Conservation (phyloP, 2,329 filamentous ascomycete genomes). For the Neurospora crassa region DNA sequence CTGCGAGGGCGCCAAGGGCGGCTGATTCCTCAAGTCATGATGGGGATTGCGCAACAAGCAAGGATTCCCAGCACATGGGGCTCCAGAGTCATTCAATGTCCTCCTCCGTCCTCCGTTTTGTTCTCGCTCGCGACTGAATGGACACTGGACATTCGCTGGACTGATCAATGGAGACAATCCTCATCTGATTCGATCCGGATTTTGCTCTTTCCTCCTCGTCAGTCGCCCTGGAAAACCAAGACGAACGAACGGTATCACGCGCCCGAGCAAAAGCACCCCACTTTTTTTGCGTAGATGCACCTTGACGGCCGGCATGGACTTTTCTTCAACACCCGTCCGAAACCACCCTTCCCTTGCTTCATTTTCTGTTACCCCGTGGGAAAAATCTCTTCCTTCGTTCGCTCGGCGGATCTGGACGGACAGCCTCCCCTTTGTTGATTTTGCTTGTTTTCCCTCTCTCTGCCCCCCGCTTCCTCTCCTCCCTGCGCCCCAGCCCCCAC, state of each 20-base stretch:
- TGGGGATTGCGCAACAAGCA: background rate
- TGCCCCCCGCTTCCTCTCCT: background rate
- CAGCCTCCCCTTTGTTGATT: background rate
- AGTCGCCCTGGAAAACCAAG: background rate
- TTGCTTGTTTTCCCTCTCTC: background rate
- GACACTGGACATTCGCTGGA: background rate
- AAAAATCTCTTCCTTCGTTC: background rate
- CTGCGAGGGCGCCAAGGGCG: background rate
- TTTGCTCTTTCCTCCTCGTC: background rate
- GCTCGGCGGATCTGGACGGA: background rate
- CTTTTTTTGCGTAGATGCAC: background rate
- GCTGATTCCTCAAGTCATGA: background rate
- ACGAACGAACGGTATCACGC: background rate
- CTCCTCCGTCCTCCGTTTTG: background rate
- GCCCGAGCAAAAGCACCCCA: background rate
- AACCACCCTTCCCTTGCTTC: background rate
- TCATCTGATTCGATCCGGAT: background rate
- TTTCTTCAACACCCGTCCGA: background rate
- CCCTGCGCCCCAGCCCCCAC: background rate
- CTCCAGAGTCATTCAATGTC: background rate
- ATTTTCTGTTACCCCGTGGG: background rate
- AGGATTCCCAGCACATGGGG: background rate
- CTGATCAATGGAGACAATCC: background rate
- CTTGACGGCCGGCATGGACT: background rate
- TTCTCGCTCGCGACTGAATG: background rate